Evolutionary conservation across 441 rosid genomes (phyloP).

Genomic region (Metrosideros polymorpha): DNA sequence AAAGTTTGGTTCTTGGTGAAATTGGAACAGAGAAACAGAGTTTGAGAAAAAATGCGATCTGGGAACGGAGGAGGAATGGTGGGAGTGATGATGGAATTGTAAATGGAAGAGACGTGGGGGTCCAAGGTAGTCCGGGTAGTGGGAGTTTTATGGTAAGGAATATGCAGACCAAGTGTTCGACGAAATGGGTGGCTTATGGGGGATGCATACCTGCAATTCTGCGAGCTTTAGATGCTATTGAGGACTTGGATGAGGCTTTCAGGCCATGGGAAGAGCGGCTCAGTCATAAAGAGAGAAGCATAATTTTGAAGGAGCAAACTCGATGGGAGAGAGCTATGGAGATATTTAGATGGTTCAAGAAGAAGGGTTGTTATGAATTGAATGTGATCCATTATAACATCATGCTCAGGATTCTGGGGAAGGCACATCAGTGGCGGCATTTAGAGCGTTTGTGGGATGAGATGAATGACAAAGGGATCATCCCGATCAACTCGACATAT

Average conservation of each 20-base stretch:
- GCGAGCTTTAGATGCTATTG: constrained; percentile 40
- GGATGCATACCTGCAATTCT: constrained; percentile 69
- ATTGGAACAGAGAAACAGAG: constrained; percentile 6
- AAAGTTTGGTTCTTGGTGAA: constrained; percentile 13
- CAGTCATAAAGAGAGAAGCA: constrained; percentile 66
- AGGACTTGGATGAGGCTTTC: constrained; percentile 60
- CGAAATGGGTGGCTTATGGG: constrained; percentile 53
- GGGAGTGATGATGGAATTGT: constrained; percentile 3
- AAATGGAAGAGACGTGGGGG: constrained; percentile 7
- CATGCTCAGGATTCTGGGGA: constrained; percentile 65
- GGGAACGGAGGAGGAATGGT: not conserved
- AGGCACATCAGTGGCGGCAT: constrained; percentile 53
- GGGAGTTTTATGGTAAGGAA: constrained; percentile 6
- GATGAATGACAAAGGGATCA: constrained; percentile 38
- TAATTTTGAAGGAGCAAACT: constrained; percentile 76
- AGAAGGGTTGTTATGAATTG: constrained; percentile 51
- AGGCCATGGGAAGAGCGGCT: constrained; percentile 70
- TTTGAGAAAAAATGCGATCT: constrained; percentile 23
- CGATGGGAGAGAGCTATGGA: constrained; percentile 74
- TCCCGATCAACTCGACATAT: constrained; percentile 66
- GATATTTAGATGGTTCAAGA: constrained; percentile 85
- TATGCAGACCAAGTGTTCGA: constrained; percentile 64
- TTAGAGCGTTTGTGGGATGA: constrained; percentile 58
- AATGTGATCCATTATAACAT: constrained; percentile 87
- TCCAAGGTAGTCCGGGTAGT: not conserved